These are phyloP conservation scores for Baorangia bicolor DNA, from an alignment of 768 basidiomycete species.

Conservation along the genomic window DNA sequence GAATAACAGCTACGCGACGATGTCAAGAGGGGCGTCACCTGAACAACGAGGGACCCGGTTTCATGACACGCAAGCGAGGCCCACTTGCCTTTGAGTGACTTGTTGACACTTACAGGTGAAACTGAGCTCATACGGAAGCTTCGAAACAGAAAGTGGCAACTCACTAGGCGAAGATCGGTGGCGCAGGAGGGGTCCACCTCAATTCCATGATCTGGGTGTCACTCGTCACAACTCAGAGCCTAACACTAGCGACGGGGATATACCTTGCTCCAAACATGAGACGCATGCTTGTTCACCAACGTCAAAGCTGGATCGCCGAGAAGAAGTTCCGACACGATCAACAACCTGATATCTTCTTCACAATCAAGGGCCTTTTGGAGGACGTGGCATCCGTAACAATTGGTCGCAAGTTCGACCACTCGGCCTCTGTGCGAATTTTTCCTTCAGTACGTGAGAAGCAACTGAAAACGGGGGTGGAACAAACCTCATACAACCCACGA, in stretches of 20 bases:
- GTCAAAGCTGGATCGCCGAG: conserved; percentile 84
- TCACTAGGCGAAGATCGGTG: conserved; percentile 85
- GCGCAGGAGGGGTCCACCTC: conserved; percentile 82
- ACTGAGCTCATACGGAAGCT: background rate
- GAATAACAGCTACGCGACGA: conserved; percentile 3
- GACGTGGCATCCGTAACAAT: conserved; percentile 88
- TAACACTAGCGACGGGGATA: background rate
- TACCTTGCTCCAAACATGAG: conserved; percentile 92
- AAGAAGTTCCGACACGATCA: conserved; percentile 83
- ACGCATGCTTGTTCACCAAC: conserved; percentile 86
- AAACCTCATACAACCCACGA: conserved; percentile 85
- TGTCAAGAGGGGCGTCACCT: conserved; percentile 43
- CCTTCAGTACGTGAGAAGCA: conserved; percentile 8
- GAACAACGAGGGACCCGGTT: conserved; percentile 85
- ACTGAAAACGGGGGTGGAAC: conserved; percentile 9
- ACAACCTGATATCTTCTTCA: conserved; percentile 79
- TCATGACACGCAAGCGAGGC: conserved; percentile 87
- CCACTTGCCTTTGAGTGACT: conserved; percentile 86
- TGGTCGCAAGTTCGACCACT: conserved; percentile 83
- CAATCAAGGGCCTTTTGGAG: conserved; percentile 89
- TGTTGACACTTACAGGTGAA: conserved; percentile 63
- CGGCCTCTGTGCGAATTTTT: conserved; percentile 51
- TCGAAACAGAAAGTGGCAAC: conserved; percentile 27
- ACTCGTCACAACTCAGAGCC: conserved; percentile 6
- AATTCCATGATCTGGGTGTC: conserved; percentile 77